phyloP scores from a whole-genome alignment of 331 rosid genomes.

The Pyrus hybrid region DNA sequence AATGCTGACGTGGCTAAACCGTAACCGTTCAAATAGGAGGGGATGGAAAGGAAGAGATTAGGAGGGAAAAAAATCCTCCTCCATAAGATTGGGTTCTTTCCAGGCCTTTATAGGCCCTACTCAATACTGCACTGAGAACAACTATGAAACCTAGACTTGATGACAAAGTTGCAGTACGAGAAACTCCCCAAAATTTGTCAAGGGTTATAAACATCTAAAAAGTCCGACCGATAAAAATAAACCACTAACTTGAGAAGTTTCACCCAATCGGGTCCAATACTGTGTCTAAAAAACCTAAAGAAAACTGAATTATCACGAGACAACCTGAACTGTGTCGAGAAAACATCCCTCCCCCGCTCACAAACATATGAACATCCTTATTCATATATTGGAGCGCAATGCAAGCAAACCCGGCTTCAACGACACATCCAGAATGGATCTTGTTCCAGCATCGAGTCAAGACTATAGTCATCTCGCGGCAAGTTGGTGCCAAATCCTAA shows the following conservation, averaged over 20 bases:
- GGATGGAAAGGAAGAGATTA: too few species aligned
- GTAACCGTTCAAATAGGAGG: too few species aligned
- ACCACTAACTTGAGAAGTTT: not conserved
- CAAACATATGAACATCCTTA: conserved; percentile 5
- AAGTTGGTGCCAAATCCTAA: conserved; percentile 16
- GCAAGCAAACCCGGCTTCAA: not conserved
- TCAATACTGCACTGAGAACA: not conserved
- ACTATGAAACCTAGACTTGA: not conserved
- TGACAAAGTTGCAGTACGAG: not conserved
- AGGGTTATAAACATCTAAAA: not conserved
- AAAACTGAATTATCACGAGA: too few species aligned
- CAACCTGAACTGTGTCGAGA: too few species aligned
- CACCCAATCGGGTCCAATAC: not conserved
- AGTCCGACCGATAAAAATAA: not conserved
- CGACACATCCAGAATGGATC: conserved; percentile 19
- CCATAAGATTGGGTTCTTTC: conserved; percentile 2
- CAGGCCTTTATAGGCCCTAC: conserved; percentile 6
- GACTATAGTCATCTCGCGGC: conserved; percentile 10
- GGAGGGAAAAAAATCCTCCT: too few species aligned
- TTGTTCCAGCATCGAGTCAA: conserved; percentile 17
- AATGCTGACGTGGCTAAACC: too few species aligned
- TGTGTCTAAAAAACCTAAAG: not conserved
- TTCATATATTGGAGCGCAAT: conserved; percentile 1
- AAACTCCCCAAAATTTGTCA: not conserved
- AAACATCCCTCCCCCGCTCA: too few species aligned